Conservation (phyloP, 805 yeast genomes). For the Blastobotrys parvus region DNA sequence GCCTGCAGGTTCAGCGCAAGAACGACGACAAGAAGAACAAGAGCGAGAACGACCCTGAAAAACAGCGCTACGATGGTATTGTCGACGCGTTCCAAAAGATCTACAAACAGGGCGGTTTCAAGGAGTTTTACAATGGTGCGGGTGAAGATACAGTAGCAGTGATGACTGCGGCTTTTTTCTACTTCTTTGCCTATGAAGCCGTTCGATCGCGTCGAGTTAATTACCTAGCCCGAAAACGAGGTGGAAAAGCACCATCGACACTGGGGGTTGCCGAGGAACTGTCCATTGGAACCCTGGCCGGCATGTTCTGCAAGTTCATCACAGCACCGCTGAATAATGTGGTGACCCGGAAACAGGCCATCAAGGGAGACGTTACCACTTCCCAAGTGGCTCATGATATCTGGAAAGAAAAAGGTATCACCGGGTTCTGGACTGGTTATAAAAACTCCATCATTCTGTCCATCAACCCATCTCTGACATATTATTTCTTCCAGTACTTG, state of each 20-base stretch:
- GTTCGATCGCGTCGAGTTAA: constrained; percentile 20
- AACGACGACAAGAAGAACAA: constrained; percentile 3
- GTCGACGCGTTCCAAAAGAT: constrained; percentile 66
- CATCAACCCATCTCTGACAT: constrained; percentile 27
- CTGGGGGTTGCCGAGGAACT: constrained; percentile 25
- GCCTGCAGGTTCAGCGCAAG: constrained; percentile 26
- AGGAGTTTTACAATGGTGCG: constrained; percentile 72
- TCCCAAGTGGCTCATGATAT: constrained; percentile 18
- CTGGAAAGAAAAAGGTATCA: constrained; percentile 22
- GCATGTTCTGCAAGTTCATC: constrained; percentile 26
- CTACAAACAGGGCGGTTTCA: constrained; percentile 60
- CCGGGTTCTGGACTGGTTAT: constrained; percentile 29
- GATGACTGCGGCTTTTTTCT: constrained; percentile 25
- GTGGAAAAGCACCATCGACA: constrained; percentile 22
- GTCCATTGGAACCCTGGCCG: constrained; percentile 25
- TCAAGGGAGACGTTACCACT: constrained; percentile 1
- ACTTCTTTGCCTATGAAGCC: constrained; percentile 27
- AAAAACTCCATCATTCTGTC: constrained; percentile 24
- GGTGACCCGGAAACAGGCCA: constrained; percentile 24
- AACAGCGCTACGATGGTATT: constrained; percentile 50
- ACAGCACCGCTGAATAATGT: constrained; percentile 26
- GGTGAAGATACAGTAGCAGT: constrained; percentile 36
- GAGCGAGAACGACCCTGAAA: constrained; percentile 5
- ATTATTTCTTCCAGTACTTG: constrained; percentile 27
- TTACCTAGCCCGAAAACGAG: constrained; percentile 8